phyloP scores from a whole-genome alignment of 371 early-diverging fungal species.

The Lichtheimia corymbifera region DNA sequence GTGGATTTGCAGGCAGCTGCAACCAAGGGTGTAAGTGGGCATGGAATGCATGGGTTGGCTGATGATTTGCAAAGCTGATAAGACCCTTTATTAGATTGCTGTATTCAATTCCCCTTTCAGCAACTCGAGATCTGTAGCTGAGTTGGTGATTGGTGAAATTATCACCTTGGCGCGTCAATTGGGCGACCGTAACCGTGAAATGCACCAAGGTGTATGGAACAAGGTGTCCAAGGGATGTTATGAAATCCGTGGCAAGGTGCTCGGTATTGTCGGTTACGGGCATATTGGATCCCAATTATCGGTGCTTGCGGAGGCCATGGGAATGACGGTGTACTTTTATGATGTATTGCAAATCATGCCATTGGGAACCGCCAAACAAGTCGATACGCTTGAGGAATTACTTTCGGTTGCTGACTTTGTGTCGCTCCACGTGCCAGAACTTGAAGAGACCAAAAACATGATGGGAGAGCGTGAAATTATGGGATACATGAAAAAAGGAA shows the following conservation, averaged over 20 bases:
- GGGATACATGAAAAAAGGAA: constrained; percentile 84
- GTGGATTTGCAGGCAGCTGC: constrained; percentile 91
- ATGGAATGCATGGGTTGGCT: not conserved
- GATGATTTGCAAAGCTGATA: not conserved
- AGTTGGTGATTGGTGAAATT: constrained; percentile 91
- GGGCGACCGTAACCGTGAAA: constrained; percentile 89
- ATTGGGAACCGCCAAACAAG: constrained; percentile 82
- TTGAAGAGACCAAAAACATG: constrained; percentile 95
- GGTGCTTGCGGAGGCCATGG: constrained; percentile 95
- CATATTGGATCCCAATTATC: constrained; percentile 97
- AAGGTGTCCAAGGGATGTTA: constrained; percentile 85
- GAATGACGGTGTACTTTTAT: constrained; percentile 88
- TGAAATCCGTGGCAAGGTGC: constrained; percentile 95
- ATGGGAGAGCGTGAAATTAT: constrained; percentile 82
- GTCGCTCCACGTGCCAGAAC: constrained; percentile 94
- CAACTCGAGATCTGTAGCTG: constrained; percentile 87
- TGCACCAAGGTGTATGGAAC: constrained; percentile 92
- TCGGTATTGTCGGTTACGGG: constrained; percentile 59
- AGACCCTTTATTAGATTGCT: constrained; percentile 61
- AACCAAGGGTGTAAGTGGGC: constrained; percentile 72
- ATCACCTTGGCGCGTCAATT: constrained; percentile 88
- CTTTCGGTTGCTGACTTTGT: constrained; percentile 85
- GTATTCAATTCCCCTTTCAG: constrained; percentile 98
- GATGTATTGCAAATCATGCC: constrained; percentile 94
- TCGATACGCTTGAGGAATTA: constrained; percentile 72